These are phyloP conservation scores for Fusarium veterinarium DNA, from an alignment of 2,329 filamentous ascomycete species.

Conservation along the genomic window DNA sequence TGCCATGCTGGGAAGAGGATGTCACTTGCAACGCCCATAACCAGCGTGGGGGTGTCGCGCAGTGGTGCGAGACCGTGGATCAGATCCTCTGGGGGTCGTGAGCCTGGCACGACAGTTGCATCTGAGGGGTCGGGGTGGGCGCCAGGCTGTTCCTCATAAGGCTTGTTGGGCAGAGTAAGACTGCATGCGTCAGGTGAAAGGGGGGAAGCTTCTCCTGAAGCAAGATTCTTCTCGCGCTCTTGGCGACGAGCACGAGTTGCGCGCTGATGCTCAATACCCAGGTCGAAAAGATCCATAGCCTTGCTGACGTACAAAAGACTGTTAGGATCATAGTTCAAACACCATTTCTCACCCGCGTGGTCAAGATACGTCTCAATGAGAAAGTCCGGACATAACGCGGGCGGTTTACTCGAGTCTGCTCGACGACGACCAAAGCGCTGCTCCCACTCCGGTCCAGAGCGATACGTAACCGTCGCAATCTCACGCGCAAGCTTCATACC, in stretches of 20 bases:
- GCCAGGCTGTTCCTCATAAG: conserved; percentile 85
- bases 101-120: conserved; percentile 45
- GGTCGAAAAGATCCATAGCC: conserved; percentile 98
- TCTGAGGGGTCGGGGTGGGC: conserved; percentile 51
- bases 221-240: conserved; percentile 68
- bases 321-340: conserved; percentile 95
- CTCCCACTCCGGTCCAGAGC: conserved; percentile 97
- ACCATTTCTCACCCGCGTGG: conserved; percentile 98
- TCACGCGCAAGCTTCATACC: conserved; percentile 98
- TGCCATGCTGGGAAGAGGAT: conserved; percentile 99
- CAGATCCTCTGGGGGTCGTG: conserved; percentile 80
- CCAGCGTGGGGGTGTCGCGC: conserved; percentile 81
- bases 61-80: conserved; percentile 78
- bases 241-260: conserved; percentile 71
- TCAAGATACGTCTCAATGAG: conserved; percentile 98
- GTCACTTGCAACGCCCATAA: conserved; percentile 95
- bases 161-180: conserved; percentile 82
- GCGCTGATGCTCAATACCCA: conserved; percentile 77
- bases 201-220: conserved; percentile 63
- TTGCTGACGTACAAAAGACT: conserved; percentile 96
- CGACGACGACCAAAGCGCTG: conserved; percentile 88
- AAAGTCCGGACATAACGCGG: conserved; percentile 96
- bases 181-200: conserved; percentile 66
- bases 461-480: conserved; percentile 97
- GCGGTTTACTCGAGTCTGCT: conserved; percentile 86